These are phyloP conservation scores for Colletotrichum tabaci DNA, from an alignment of 2,329 filamentous ascomycete genomes.

Conservation along the genomic window DNA sequence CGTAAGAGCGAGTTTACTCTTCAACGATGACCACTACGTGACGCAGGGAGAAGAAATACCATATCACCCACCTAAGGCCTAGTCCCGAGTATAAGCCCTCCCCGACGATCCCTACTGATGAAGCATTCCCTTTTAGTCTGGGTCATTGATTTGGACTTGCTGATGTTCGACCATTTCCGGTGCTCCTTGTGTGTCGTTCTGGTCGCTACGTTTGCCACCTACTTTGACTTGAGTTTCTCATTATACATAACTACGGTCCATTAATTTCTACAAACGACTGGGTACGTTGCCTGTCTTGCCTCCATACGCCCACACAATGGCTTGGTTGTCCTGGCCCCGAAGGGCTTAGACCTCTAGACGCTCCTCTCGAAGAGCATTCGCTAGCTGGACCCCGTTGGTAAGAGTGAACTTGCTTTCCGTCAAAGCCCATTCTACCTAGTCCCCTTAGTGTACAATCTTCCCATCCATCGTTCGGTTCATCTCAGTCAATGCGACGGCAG, in stretches of 20 bases:
- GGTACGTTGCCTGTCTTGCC: neutral
- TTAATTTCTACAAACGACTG: neutral
- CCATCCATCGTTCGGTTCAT: conserved; percentile 1
- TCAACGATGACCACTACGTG: neutral
- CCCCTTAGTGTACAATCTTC: neutral
- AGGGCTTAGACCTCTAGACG: conserved; percentile 25
- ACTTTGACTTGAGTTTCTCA: neutral
- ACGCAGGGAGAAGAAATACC: neutral
- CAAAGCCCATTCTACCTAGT: neutral
- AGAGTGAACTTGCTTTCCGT: neutral
- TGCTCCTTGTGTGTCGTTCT: neutral
- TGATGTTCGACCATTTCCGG: neutral
- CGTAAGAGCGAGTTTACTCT: neutral
- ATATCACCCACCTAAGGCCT: neutral
- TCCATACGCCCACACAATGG: too few species aligned
- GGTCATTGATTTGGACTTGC: neutral
- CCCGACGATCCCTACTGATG: neutral
- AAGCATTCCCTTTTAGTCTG: neutral
- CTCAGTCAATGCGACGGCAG: conserved; percentile 10
- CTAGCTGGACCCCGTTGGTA: conserved; percentile 12
- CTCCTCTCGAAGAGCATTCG: conserved; percentile 13
- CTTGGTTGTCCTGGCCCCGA: conserved; percentile 1
- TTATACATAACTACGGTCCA: neutral
- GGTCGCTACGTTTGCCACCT: neutral
- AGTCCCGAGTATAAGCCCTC: neutral